phyloP scores from a whole-genome alignment of 768 basidiomycete species.

The Russula abietina region DNA sequence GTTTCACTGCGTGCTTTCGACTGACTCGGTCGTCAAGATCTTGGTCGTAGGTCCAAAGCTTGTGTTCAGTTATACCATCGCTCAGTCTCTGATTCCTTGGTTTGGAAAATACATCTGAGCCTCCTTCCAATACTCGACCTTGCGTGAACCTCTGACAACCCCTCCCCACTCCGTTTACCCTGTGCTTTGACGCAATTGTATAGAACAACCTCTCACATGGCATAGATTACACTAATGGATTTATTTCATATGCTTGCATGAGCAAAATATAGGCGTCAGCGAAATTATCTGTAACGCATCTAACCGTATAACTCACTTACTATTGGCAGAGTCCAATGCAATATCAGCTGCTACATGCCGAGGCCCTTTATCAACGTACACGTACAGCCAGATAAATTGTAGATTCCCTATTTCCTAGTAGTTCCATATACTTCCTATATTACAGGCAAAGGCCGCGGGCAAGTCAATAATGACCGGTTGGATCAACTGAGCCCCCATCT shows the following conservation, averaged over 20 bases:
- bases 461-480: too few relatives aligned
- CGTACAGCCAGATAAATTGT: too few relatives aligned
- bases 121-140: neutral
- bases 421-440: too few relatives aligned
- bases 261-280: neutral
- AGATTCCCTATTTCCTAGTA: too few relatives aligned
- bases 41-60: constrained; percentile 96
- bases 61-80: constrained; percentile 96
- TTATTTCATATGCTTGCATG: neutral
- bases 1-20: neutral
- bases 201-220: neutral
- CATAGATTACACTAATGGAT: neutral
- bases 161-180: neutral
- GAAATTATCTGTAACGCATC: too few relatives aligned
- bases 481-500: too few relatives aligned
- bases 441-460: too few relatives aligned
- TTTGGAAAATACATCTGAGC: constrained; percentile 45
- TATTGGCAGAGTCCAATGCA: too few relatives aligned
- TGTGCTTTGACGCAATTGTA: neutral
- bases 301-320: too few relatives aligned
- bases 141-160: neutral
- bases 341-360: too few relatives aligned
- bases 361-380: too few relatives aligned
- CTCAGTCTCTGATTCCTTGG: constrained; percentile 90
- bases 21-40: constrained; percentile 45